phyloP scores from a whole-genome alignment of 1,139 yeast genomes.

The Yamadazyma buinensis region DNA sequence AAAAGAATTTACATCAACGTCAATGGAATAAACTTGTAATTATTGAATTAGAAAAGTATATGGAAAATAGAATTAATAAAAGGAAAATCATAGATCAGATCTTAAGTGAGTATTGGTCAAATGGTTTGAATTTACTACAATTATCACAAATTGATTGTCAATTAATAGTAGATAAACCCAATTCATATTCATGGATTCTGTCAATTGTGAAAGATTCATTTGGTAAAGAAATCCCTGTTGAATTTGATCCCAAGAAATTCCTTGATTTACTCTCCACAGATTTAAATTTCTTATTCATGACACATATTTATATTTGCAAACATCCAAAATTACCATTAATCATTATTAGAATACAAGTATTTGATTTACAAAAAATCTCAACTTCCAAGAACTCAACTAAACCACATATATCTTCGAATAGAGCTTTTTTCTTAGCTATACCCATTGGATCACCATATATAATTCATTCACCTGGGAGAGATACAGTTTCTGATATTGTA shows the following conservation, averaged over 20 bases:
- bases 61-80: constrained; percentile 27
- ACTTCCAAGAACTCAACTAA: constrained; percentile 14
- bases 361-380: constrained; percentile 43
- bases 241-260: constrained; percentile 43
- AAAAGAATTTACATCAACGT: constrained; percentile 17
- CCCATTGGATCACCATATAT: constrained; percentile 67
- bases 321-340: constrained; percentile 62
- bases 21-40: constrained; percentile 23
- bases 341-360: constrained; percentile 63
- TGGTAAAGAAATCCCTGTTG: constrained; percentile 30
- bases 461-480: constrained; percentile 52
- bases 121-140: constrained; percentile 66
- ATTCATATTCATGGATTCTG: constrained; percentile 51
- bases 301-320: constrained; percentile 63
- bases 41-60: constrained; percentile 15
- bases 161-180: constrained; percentile 54
- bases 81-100: constrained; percentile 47
- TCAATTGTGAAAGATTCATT: constrained; percentile 48
- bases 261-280: constrained; percentile 44
- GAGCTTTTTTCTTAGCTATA: constrained; percentile 62
- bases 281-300: constrained; percentile 46
- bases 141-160: constrained; percentile 72
- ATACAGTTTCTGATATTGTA: constrained; percentile 49
- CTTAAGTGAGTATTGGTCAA: constrained; percentile 53
- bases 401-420: constrained; percentile 48